A percentile compares a stretch with the other conserved stretches of the same genome.
Conservation (phyloP, 1,284 basidiomycete genomes). For the Athelia psychrophila region DNA sequence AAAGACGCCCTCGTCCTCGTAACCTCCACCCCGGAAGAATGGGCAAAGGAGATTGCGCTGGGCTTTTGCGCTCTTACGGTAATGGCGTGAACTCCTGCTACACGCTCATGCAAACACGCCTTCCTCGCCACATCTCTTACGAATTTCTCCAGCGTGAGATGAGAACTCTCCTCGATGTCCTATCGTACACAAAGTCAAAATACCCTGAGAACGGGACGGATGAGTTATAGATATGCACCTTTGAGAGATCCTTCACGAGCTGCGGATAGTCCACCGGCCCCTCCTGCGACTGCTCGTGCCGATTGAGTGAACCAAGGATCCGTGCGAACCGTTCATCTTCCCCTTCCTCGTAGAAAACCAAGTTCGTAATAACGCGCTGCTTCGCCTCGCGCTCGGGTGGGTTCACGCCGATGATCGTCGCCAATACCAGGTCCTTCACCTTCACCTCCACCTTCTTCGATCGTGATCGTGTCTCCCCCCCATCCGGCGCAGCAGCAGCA, state of each 20-base stretch:
- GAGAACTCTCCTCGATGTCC: conserved; percentile 37
- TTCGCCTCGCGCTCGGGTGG: conserved; percentile 47
- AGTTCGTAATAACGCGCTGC: conserved; percentile 42
- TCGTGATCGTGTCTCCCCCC: background rate
- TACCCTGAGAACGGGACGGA: background rate
- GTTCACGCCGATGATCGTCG: conserved; percentile 51
- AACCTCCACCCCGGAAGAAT: conserved; percentile 47
- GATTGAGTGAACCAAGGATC: too few relatives aligned
- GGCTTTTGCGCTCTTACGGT: conserved; percentile 48
- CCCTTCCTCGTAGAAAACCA: conserved; percentile 33
- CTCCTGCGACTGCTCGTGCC: background rate
- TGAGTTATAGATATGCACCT: conserved; percentile 19
- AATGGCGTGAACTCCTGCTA: conserved; percentile 29
- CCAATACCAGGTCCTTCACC: conserved; percentile 35
- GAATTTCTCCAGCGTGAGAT: conserved; percentile 51
- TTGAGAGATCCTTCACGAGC: conserved; percentile 26
- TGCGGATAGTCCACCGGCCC: conserved; percentile 28
- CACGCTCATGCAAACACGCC: conserved; percentile 25
- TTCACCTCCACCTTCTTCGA: conserved; percentile 24
- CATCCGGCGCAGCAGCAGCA: background rate
- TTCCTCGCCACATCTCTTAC: conserved; percentile 35
- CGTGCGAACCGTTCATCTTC: background rate
- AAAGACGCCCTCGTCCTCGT: conserved; percentile 26
- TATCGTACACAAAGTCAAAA: conserved; percentile 13
- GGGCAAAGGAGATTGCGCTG: conserved; percentile 47